Percentiles rank a stretch among this genome's conserved stretches.
Evolutionary conservation across 2,329 filamentous ascomycete genomes (phyloP).

Genomic region (Apiospora kogelbergensis): DNA sequence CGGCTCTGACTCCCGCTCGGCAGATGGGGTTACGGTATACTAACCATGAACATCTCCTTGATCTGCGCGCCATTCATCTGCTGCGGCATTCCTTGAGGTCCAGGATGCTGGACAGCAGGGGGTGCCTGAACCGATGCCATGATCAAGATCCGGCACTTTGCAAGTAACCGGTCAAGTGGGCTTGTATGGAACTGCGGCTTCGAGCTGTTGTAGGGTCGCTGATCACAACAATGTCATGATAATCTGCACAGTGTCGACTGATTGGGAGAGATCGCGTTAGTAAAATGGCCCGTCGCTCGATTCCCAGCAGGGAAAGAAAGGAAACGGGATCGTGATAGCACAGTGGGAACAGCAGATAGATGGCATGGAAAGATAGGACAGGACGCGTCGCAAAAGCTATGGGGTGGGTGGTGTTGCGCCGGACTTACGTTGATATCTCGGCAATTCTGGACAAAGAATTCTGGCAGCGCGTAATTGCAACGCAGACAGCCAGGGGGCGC

Average conservation of each 20-base stretch:
- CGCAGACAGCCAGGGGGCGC: not conserved
- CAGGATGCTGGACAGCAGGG: conserved; percentile 66
- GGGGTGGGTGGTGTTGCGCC: conserved; percentile 2
- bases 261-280: not conserved
- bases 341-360: not conserved
- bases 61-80: conserved; percentile 76
- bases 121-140: conserved; percentile 83
- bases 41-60: conserved; percentile 69
- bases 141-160: conserved; percentile 27
- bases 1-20: not conserved
- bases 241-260: conserved; percentile 4
- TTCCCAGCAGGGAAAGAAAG: not conserved
- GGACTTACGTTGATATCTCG: conserved; percentile 8
- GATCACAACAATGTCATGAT: conserved; percentile 17
- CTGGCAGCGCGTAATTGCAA: conserved; percentile 4
- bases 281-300: not conserved
- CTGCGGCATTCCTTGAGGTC: conserved; percentile 57
- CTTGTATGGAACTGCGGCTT: conserved; percentile 25
- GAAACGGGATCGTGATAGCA: not conserved
- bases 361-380: not conserved
- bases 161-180: not conserved
- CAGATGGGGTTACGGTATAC: conserved; percentile 9
- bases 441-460: not conserved
- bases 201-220: conserved; percentile 1
- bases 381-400: conserved; percentile 7